Percentiles rank a stretch among this genome's conserved stretches.
These are phyloP conservation scores for Melastoma malabathricum DNA, from an alignment of 345 rosid genomes.

Conservation along the genomic window DNA sequence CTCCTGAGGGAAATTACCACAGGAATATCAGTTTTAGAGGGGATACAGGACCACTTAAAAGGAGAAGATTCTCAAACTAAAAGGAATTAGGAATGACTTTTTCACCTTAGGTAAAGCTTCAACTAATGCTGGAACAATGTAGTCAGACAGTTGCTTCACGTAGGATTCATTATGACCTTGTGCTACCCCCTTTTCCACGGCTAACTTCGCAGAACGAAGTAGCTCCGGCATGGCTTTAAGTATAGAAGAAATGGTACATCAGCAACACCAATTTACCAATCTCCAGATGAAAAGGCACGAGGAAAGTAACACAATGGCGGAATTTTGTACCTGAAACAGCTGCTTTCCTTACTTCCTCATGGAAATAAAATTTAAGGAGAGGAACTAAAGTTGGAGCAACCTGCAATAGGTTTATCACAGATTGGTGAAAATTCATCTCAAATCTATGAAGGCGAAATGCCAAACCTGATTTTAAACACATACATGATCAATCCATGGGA, in stretches of 20 bases:
- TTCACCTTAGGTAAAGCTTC: constrained; percentile 92
- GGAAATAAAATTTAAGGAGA: constrained; percentile 94
- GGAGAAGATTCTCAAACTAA: background rate
- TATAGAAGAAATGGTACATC: background rate
- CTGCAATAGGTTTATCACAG: constrained; percentile 23
- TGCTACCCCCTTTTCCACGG: constrained; percentile 79
- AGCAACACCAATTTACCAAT: background rate
- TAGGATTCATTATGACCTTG: constrained; percentile 84
- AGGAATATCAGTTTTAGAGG: too few species aligned
- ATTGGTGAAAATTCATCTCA: constrained; percentile 2
- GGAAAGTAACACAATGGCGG: background rate
- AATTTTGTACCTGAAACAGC: constrained; percentile 88
- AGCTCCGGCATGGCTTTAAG: constrained; percentile 94
- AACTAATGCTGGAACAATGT: constrained; percentile 77
- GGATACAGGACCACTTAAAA: background rate
- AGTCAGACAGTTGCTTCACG: constrained; percentile 88
- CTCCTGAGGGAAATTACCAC: constrained; percentile 50
- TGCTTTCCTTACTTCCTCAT: constrained; percentile 99
- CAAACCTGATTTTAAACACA: constrained; percentile 6
- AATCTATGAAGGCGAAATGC: constrained; percentile 1
- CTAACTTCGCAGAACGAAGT: constrained; percentile 85
- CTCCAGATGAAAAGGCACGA: background rate
- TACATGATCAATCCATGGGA: constrained; percentile 99
- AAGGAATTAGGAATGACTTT: constrained; percentile 3
- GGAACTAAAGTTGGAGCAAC: constrained; percentile 96